Evolutionary conservation across 2,329 filamentous ascomycete species (phyloP).

Genomic region (Alternaria burnsii): DNA sequence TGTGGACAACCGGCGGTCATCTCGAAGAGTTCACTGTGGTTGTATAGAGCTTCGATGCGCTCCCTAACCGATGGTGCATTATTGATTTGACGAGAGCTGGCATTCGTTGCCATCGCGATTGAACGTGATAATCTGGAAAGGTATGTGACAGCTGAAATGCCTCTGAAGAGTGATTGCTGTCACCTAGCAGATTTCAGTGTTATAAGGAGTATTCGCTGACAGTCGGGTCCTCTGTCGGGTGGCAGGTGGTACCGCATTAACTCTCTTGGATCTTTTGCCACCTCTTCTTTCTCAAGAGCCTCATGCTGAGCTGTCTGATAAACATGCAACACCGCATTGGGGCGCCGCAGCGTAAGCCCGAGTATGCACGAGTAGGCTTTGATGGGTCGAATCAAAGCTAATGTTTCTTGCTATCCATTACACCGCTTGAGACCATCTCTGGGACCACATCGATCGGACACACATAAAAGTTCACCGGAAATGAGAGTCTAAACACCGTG

Average conservation of each 20-base stretch:
- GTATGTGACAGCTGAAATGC: not conserved
- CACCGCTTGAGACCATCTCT: slow-evolving; percentile 10
- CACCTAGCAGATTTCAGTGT: not conserved
- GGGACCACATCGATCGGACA: not conserved
- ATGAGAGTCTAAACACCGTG: not conserved
- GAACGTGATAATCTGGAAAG: not conserved
- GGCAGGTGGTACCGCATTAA: not conserved
- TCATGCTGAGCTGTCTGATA: slow-evolving; percentile 1
- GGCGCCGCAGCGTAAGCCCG: not conserved
- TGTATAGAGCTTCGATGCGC: not conserved
- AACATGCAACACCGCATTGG: not conserved
- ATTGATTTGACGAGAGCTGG: not conserved
- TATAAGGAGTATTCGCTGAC: not conserved
- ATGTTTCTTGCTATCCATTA: not conserved
- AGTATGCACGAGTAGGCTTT: not conserved
- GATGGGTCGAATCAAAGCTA: not conserved
- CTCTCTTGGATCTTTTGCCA: not conserved
- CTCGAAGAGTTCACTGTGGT: not conserved
- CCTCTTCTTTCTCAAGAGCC: not conserved
- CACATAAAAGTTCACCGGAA: slow-evolving; percentile 2
- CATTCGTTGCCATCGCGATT: not conserved
- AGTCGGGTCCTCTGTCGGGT: not conserved
- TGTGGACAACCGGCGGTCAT: not conserved
- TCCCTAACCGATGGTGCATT: not conserved
- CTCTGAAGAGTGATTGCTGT: not conserved